Percentiles rank a stretch among this genome's conserved stretches.
Conservation (phyloP, 805 yeast genomes). For the Teunomyces cretensis region DNA sequence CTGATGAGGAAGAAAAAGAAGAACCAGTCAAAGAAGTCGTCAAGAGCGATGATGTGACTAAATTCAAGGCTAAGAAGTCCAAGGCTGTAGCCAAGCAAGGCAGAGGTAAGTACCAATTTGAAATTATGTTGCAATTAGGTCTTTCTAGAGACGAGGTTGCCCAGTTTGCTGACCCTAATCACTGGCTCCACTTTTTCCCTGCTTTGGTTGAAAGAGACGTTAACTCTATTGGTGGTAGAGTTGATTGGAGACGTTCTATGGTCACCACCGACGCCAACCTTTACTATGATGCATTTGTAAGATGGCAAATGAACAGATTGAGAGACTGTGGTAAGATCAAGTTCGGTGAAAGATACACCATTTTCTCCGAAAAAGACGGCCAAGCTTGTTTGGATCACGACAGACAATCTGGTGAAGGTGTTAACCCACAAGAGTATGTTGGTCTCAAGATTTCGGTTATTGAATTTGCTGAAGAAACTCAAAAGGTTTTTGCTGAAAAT, state of each 20-base stretch:
- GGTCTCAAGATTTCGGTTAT: slow-evolving; percentile 82
- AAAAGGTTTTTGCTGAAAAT: slow-evolving; percentile 51
- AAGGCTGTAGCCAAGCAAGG: slow-evolving; percentile 95
- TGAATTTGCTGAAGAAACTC: slow-evolving; percentile 58
- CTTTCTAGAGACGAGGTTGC: slow-evolving; percentile 78
- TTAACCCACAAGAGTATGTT: slow-evolving; percentile 92
- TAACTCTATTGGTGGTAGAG: slow-evolving; percentile 80
- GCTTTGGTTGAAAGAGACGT: slow-evolving; percentile 83
- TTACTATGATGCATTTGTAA: slow-evolving; percentile 89
- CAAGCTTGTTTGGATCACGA: slow-evolving; percentile 99
- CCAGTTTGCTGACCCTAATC: slow-evolving; percentile 86
- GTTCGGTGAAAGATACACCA: slow-evolving; percentile 97
- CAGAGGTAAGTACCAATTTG: slow-evolving; percentile 90
- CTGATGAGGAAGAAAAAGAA: slow-evolving; percentile 53
- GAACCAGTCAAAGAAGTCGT: slow-evolving; percentile 28
- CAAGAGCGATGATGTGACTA: slow-evolving; percentile 74
- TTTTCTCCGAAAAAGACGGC: slow-evolving; percentile 96
- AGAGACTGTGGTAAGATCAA: slow-evolving; percentile 87
- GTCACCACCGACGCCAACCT: slow-evolving; percentile 95
- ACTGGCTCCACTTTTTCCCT: slow-evolving; percentile 93
- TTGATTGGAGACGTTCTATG: slow-evolving; percentile 97
- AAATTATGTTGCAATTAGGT: slow-evolving; percentile 94
- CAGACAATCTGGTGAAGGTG: slow-evolving; percentile 95
- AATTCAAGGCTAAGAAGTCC: slow-evolving; percentile 88
- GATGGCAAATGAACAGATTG: slow-evolving; percentile 94